Evolutionary conservation across 371 early-diverging fungal genomes (phyloP).

Genomic region (Lichtheimia ramosa): DNA sequence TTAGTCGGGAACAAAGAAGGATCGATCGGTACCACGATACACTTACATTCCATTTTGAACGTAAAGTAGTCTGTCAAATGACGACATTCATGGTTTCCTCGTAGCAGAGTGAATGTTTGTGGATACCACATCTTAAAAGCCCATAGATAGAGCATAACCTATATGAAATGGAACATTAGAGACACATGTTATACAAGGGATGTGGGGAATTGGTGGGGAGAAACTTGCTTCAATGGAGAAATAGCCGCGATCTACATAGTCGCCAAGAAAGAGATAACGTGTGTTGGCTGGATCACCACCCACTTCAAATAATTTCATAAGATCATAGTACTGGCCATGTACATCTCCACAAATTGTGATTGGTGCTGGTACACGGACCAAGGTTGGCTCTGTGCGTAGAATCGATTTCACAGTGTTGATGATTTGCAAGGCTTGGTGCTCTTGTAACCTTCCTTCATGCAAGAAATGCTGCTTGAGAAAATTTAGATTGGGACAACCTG

Average conservation of each 20-base stretch:
- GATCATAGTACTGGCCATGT: conserved; percentile 98
- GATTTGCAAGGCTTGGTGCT: conserved; percentile 89
- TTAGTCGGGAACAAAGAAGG: background rate
- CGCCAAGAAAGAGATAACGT: conserved; percentile 92
- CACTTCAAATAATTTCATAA: conserved; percentile 97
- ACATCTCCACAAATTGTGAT: conserved; percentile 98
- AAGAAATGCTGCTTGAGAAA: conserved; percentile 88
- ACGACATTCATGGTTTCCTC: conserved; percentile 99
- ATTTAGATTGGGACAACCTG: conserved; percentile 76
- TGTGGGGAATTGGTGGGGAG: too few relatives aligned
- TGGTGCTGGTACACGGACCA: conserved; percentile 89
- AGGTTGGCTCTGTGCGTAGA: conserved; percentile 76
- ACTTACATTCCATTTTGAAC: conserved; percentile 91
- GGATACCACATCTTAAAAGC: conserved; percentile 93
- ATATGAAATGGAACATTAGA: too few relatives aligned
- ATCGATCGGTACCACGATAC: conserved; percentile 17
- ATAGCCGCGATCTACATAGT: conserved; percentile 98
- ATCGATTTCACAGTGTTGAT: conserved; percentile 73
- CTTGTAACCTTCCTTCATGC: conserved; percentile 89
- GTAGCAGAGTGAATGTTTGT: conserved; percentile 84
- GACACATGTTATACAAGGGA: too few relatives aligned
- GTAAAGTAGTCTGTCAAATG: conserved; percentile 98
- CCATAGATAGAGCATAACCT: conserved; percentile 83
- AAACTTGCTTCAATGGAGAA: conserved; percentile 72
- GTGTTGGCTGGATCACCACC: conserved; percentile 92